These are phyloP conservation scores for Pisolithus thermaeus DNA, from an alignment of 1,284 basidiomycete genomes.

Conservation along the genomic window DNA sequence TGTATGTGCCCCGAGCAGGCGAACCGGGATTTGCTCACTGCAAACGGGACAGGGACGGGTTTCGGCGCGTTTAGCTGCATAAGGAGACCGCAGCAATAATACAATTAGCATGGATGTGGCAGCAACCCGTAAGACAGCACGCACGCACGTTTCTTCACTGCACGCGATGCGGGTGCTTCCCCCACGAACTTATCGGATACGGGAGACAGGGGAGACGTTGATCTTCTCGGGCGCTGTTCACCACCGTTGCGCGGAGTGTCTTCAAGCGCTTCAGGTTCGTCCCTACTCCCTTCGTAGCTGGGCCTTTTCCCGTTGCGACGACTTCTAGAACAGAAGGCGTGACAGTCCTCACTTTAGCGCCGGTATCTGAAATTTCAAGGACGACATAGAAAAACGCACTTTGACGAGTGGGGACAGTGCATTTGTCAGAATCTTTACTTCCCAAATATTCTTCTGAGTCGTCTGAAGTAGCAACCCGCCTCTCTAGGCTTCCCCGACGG, in stretches of 20 bases:
- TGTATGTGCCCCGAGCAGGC: conserved; percentile 57
- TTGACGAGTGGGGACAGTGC: conserved; percentile 7
- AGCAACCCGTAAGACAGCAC: neutral
- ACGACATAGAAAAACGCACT: conserved; percentile 14
- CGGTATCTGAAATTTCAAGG: neutral
- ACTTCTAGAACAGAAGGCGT: too few species aligned
- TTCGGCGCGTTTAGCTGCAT: conserved; percentile 61
- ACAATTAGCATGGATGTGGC: too few species aligned
- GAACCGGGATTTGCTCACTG: conserved; percentile 60
- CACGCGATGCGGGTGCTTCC: neutral
- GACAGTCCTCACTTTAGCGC: neutral
- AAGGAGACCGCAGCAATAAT: too few species aligned
- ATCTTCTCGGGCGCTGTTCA: conserved; percentile 8
- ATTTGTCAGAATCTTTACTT: conserved; percentile 4
- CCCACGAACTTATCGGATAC: conserved; percentile 8
- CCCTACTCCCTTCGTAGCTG: conserved; percentile 3
- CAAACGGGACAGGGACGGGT: conserved; percentile 70
- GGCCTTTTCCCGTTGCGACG: conserved; percentile 25
- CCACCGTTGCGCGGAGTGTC: neutral
- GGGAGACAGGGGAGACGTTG: conserved; percentile 28
- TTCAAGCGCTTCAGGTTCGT: neutral
- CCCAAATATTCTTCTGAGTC: neutral
- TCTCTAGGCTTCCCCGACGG: neutral
- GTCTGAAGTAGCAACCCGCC: neutral
- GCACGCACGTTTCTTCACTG: conserved; percentile 26